phyloP scores from a whole-genome alignment of 176 grass and related monocot species.

The Triticum turgidum region DNA sequence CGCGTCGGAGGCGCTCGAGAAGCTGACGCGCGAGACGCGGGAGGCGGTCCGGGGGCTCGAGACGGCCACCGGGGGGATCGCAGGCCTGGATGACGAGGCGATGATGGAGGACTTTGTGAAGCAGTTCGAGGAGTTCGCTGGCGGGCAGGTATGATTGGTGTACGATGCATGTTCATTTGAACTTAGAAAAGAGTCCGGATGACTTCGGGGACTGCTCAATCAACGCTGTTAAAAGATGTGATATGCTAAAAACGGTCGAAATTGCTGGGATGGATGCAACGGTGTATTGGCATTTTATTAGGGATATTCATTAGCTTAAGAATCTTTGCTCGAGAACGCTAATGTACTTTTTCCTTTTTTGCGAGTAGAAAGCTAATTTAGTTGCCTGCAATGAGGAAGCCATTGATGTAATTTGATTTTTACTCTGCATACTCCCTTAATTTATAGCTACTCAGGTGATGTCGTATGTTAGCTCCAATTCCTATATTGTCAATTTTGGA shows the following conservation, averaged over 20 bases:
- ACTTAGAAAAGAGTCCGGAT: neutral
- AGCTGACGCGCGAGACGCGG: slow-evolving; percentile 82
- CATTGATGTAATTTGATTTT: neutral
- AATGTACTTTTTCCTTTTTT: neutral
- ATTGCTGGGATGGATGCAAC: neutral
- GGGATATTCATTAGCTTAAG: neutral
- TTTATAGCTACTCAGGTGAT: neutral
- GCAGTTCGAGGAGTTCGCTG: slow-evolving; percentile 97
- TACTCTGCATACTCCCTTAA: neutral
- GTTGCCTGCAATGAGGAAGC: neutral
- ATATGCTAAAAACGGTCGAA: neutral
- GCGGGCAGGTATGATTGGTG: slow-evolving; percentile 56
- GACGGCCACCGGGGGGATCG: slow-evolving; percentile 58
- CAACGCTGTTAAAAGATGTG: neutral
- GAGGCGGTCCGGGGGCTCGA: slow-evolving; percentile 84
- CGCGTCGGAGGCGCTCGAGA: slow-evolving; percentile 90
- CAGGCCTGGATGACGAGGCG: slow-evolving; percentile 54
- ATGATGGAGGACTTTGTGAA: slow-evolving; percentile 99
- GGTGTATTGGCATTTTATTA: neutral
- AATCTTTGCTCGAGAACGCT: neutral
- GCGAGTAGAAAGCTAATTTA: neutral
- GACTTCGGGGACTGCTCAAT: neutral
- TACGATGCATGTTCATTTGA: neutral
- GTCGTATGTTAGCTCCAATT: neutral
- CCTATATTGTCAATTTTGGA: neutral